Base-by-base conservation (phyloP, 257 asterid genomes). In the Petrea volubilis region DNA sequence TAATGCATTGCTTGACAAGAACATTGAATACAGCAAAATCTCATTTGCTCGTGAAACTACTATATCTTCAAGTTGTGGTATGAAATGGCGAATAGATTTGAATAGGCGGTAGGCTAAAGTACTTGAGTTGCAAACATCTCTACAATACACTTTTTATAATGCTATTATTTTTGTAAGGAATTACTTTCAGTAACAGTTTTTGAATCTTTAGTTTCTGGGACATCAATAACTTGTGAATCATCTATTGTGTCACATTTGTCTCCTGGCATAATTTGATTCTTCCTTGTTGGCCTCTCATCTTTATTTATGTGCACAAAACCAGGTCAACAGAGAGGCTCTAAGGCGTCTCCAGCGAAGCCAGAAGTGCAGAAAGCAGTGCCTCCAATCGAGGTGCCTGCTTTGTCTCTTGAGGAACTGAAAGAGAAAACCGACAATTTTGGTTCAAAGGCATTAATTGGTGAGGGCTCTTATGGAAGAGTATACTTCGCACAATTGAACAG, bases 401-500 rank as follows among this genome's bases (percentile, higher is more conserved):
- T 89, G 55, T 83, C 96, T 72, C 78, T 92, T 5, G 96, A 87
- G 64, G 96, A 87, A 73, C 80, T 92, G 87, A 92, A 86, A 73
- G 96, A 89, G 60, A 92, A 85, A 82, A 89, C 97, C 3, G 96
- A 86, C 57, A 88, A 87, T 76, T 92, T 92, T 68, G 96, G 97
- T 56, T 86, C 96, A 43, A 89, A 89, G 80, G 83, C 96, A 55
- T 83, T 92, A 56, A 89, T 92, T 69, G 97, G 97, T 58, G 97
- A 92, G 76, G 97, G 97, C 65, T 92, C 97, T 24, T 92, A 92
- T 70, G 97, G 97, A 71, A 85, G 97, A 66, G 97, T 92, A 56
- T 92, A 92, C 83, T 87, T 76, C 21, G 96, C 97, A 20, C 82
- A 75, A 77, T 74, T 88, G 77, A 79, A 72, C 52, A 83, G 74